Base-by-base conservation (phyloP, 139 green algal genomes). In the Klebsormidium nitens region DNA sequence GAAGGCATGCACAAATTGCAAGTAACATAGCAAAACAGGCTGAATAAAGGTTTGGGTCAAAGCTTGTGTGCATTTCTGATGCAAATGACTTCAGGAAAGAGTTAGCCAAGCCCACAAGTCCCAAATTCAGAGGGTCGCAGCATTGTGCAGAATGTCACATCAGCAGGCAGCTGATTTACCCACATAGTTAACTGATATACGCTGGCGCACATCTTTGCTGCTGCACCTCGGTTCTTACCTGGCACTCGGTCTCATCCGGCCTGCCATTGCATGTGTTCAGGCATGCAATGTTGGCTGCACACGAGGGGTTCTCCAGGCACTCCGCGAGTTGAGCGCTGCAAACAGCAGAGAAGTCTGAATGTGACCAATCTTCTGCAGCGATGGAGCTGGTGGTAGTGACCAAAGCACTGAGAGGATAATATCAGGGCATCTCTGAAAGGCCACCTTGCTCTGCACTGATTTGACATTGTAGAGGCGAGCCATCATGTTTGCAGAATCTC, bases 221-320 rank as follows among this genome's bases (percentile, higher is more conserved):
- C n/a, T n/a, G n/a, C n/a, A n/a, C n/a, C n/a, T n/a, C 59, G 38
- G 8, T 65, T 50, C 52, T 61, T 68, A 65, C 71, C 76, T 89
- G 87, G 72, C 90, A 96, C 29, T 72, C 87, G 2, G 82, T 82
- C 76, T 95, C 89, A 60, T 96, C 89, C 5, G 72, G 55, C 1
- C 60, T 59, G 23, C 75, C 76, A 65, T 89, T 88, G 84, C 90
- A 96, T 23, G 70, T 35, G 35, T 95, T 75, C 4, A 96, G 73
- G 82, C 90, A 96, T 11, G 91, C 80, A 6, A 96, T 76, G 75
- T 90, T 89, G 55, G 93, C 82, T 29, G 87, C 39, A 80, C 90
- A 96, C 42, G 79, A 68, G 2, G 66, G 65, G 63, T 96, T 89
- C 0, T 59, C 83, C 26, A 96, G 26, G 73, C 90, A 96, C 29